Base-by-base conservation (phyloP, 75 land plant genomes). In the Pseudotsuga menziesii region DNA sequence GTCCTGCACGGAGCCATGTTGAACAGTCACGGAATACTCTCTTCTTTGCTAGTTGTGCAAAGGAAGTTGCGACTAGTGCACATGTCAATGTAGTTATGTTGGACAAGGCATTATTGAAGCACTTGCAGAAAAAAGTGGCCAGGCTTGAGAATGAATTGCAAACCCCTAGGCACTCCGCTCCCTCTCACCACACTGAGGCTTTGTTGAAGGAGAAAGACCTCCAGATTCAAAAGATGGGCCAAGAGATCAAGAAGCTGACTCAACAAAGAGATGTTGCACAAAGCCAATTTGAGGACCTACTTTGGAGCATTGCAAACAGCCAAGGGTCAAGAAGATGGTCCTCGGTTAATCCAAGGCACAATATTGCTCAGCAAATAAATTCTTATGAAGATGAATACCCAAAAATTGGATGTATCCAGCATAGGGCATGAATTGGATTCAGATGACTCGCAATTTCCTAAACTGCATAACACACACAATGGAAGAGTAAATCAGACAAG, bases 11-110 rank as follows among this genome's bases (percentile, higher is more conserved):
- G 58, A 86, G 91, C 61, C 96, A 94, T 85, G 87, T 88, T 59
- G 99, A 97, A 75, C 99, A 97, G 83, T 92, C 99, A 16, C 81
- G 96, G 61, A 97, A 94, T 60, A 97, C 99, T 4, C 94, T 97
- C 26, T 76, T 90, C 61, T 97, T 97, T 85, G 99, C 99, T 61
- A 91, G 89, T 48, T 87, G 96, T 78, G 99, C 99, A 23, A 97
- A 97, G 82, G 99, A 97, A 81, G 98, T 97, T 15, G 80, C 89
- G 7, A 97, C 92, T 57, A 94, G 82, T 81, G 95, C 99, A 29
- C 93, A 87, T 74, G 93, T 97, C 76, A 97, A 97, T 83, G 84
- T 97, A 52, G 99, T 97, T 72, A 82, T 86, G 82, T 96, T 98
- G 54, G 99, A 96, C 74, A 96, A 94, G 84, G 95, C 90, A 32